phyloP scores from a whole-genome alignment of 495 filamentous ascomycete species.

The Neurospora africana region DNA sequence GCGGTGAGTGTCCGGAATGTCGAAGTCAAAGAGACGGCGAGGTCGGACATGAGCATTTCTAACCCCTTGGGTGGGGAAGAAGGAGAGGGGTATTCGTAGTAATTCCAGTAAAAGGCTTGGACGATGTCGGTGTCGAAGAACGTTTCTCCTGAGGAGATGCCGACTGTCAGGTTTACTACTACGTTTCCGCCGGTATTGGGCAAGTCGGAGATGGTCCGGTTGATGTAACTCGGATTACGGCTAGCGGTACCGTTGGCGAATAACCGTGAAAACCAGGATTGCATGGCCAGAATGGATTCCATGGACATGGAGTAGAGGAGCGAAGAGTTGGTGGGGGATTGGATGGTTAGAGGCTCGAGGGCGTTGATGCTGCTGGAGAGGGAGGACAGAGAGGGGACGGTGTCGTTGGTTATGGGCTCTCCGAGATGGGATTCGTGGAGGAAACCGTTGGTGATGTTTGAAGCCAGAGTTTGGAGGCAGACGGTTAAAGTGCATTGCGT shows the following conservation, averaged over 20 bases:
- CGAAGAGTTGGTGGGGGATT: not conserved
- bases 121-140: conserved; percentile 22
- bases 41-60: conserved; percentile 12
- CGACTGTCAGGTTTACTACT: conserved; percentile 17
- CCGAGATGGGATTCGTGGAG: conserved; percentile 8
- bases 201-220: conserved; percentile 5
- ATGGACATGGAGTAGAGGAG: conserved; percentile 3
- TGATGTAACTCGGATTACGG: conserved; percentile 2
- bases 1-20: not conserved
- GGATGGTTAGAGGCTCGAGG: not conserved
- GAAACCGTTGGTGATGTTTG: conserved; percentile 7
- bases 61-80: not conserved
- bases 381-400: not conserved
- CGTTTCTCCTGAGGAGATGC: conserved; percentile 14
- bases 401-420: conserved; percentile 2
- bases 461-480: conserved; percentile 11
- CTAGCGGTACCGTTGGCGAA: conserved; percentile 13
- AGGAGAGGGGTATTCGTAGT: conserved; percentile 15
- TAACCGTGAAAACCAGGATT: conserved; percentile 11
- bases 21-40: conserved; percentile 1
- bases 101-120: conserved; percentile 21
- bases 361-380: not conserved
- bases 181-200: no score
- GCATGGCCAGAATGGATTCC: conserved; percentile 9
- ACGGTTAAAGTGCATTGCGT: conserved; percentile 10